A percentile compares a stretch with the other conserved stretches of the same genome.
Evolutionary conservation across 75 land plant species (phyloP).

Genomic region (Picea glauca): DNA sequence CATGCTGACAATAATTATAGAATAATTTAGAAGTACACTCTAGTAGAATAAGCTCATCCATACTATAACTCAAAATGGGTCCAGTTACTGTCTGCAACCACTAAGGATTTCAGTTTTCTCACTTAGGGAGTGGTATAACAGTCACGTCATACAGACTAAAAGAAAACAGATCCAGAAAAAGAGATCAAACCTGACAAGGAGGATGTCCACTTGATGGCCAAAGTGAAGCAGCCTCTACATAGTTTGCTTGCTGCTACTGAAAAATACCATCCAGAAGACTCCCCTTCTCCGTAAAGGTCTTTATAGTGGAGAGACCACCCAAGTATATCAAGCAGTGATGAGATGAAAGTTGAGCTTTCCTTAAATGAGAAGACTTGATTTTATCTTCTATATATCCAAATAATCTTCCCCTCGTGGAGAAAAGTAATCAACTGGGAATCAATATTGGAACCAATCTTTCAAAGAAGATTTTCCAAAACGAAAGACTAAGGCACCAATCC

Average conservation of each 20-base stretch:
- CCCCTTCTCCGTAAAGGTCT: conserved; percentile 74
- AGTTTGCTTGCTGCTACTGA: conserved; percentile 82
- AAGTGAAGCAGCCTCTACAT: conserved; percentile 70
- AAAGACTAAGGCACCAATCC: too few relatives aligned
- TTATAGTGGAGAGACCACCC: conserved; percentile 95
- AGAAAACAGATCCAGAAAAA: background rate
- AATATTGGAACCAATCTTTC: conserved; percentile 81
- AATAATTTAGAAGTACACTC: background rate
- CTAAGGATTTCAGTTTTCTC: background rate
- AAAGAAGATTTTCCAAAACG: conserved; percentile 1
- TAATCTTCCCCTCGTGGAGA: conserved; percentile 37
- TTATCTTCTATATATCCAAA: conserved; percentile 33
- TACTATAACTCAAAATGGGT: background rate
- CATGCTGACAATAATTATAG: too few relatives aligned
- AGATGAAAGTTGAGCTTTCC: conserved; percentile 66
- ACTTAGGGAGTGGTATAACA: background rate
- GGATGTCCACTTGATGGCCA: conserved; percentile 93
- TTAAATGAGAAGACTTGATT: conserved; percentile 43
- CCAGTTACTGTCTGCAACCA: background rate
- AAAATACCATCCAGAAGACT: conserved; percentile 53
- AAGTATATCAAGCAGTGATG: conserved; percentile 86
- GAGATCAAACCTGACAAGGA: conserved; percentile 74
- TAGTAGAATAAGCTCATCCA: too few relatives aligned
- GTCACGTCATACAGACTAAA: conserved; percentile 4
- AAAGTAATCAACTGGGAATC: conserved; percentile 68